Percentiles rank a stretch among this genome's conserved stretches.
Conservation (phyloP, 176 grass and related monocot genomes). For the Zoysia japonica region DNA sequence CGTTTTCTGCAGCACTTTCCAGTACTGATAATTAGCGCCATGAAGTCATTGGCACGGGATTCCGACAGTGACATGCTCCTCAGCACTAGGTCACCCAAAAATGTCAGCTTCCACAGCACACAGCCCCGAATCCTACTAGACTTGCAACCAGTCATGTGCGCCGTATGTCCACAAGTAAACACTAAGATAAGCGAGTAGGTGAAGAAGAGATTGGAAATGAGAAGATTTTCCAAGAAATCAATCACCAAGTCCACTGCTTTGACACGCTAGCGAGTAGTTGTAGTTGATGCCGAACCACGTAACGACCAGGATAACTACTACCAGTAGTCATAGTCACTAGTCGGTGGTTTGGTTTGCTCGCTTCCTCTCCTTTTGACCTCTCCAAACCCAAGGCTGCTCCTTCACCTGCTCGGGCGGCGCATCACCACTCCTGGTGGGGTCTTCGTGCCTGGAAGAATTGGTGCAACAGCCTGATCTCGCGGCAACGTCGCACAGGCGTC, state of each 20-base stretch:
- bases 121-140: background rate
- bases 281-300: background rate
- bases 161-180: background rate
- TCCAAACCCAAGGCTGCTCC: background rate
- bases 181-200: slow-evolving; percentile 3
- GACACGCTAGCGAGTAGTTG: slow-evolving; percentile 1
- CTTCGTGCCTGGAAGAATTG: slow-evolving; percentile 28
- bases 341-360: slow-evolving; percentile 30
- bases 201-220: slow-evolving; percentile 4
- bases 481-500: slow-evolving; percentile 8
- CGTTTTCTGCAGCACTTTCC: background rate
- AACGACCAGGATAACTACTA: slow-evolving; percentile 1
- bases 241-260: slow-evolving; percentile 28
- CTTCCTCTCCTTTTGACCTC: slow-evolving; percentile 25
- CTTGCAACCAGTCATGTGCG: background rate
- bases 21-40: background rate
- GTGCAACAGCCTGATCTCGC: slow-evolving; percentile 26
- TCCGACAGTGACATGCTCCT: background rate
- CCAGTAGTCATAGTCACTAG: background rate
- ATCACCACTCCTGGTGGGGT: slow-evolving; percentile 10
- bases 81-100: background rate
- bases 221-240: background rate
- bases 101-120: background rate
- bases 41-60: background rate
- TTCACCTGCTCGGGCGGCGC: slow-evolving; percentile 6